Evolutionary conservation across 2,329 filamentous ascomycete species (phyloP).

Genomic region (Neocatenulostroma microsporum): DNA sequence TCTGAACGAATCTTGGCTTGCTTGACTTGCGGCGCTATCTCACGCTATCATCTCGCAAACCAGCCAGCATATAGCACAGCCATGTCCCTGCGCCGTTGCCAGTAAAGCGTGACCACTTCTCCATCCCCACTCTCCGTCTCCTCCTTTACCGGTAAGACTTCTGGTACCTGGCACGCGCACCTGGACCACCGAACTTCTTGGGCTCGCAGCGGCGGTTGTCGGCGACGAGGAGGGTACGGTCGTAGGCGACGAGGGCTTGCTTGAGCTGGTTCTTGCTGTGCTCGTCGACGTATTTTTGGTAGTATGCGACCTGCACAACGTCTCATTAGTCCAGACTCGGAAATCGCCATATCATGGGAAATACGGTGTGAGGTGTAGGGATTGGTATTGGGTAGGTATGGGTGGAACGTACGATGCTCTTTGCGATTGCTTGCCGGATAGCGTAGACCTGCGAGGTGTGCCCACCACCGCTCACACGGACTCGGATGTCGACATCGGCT

Average conservation of each 20-base stretch:
- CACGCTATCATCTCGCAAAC: neutral
- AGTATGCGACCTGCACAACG: slow-evolving; percentile 66
- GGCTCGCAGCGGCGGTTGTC: slow-evolving; percentile 99
- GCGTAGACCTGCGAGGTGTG: slow-evolving; percentile 97
- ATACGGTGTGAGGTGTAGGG: no score
- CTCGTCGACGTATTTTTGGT: slow-evolving; percentile 99
- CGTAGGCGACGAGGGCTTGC: slow-evolving; percentile 91
- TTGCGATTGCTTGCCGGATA: slow-evolving; percentile 97
- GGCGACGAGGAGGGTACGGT: slow-evolving; percentile 94
- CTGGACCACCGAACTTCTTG: slow-evolving; percentile 94
- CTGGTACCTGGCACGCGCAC: slow-evolving; percentile 95
- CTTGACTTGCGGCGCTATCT: no score
- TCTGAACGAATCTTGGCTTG: no score
- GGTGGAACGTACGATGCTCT: slow-evolving; percentile 61
- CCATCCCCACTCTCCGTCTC: slow-evolving; percentile 2
- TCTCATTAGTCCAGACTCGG: no score
- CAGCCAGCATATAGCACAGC: slow-evolving; percentile 8
- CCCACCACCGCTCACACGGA: slow-evolving; percentile 93
- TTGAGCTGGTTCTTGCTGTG: slow-evolving; percentile 99
- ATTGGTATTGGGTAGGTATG: no score
- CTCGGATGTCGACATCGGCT: slow-evolving; percentile 89
- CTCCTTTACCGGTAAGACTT: slow-evolving; percentile 91
- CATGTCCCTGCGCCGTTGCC: slow-evolving; percentile 8
- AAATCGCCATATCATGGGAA: no score
- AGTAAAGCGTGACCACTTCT: slow-evolving; percentile 11